Percentiles rank a stretch among this genome's conserved stretches.
These are phyloP conservation scores for Trametes maxima DNA, from an alignment of 768 basidiomycete species.

Conservation along the genomic window DNA sequence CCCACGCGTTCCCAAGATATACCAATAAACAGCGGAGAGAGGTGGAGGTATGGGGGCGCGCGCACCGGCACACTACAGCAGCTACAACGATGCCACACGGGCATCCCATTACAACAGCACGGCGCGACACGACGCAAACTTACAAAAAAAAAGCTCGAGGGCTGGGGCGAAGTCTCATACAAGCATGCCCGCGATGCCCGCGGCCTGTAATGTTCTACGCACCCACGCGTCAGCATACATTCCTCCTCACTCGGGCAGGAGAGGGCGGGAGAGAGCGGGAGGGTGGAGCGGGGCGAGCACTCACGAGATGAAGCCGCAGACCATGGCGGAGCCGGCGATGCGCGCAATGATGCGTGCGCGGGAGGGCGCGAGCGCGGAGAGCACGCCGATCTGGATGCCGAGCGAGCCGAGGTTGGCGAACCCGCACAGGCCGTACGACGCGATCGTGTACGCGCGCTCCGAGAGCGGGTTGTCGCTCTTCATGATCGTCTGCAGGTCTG, in stretches of 20 bases:
- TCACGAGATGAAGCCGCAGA: constrained; percentile 66
- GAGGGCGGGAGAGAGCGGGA: background rate
- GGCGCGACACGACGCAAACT: background rate
- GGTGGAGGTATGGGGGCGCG: too few relatives aligned
- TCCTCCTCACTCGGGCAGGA: too few relatives aligned
- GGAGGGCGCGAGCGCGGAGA: constrained; percentile 68
- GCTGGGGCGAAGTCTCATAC: too few relatives aligned
- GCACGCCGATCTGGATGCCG: constrained; percentile 84
- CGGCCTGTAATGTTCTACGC: constrained; percentile 33
- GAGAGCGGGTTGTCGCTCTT: constrained; percentile 55
- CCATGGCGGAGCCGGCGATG: constrained; percentile 68
- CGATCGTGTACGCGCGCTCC: constrained; percentile 76
- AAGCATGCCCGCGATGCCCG: constrained; percentile 35
- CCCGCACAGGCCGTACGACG: constrained; percentile 87
- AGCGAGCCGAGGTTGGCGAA: constrained; percentile 87
- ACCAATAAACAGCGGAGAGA: too few relatives aligned
- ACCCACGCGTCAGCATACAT: background rate
- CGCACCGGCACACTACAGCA: too few relatives aligned
- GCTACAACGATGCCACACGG: background rate
- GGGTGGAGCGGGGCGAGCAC: constrained; percentile 5
- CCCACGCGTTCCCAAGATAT: too few relatives aligned
- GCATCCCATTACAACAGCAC: background rate
- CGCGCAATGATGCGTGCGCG: constrained; percentile 71
- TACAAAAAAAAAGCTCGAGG: too few relatives aligned
- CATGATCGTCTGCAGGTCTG: constrained; percentile 53